Base-by-base conservation (phyloP, 192 early-diverging fungal species). In the Jimgerdemannia flammicorona region DNA sequence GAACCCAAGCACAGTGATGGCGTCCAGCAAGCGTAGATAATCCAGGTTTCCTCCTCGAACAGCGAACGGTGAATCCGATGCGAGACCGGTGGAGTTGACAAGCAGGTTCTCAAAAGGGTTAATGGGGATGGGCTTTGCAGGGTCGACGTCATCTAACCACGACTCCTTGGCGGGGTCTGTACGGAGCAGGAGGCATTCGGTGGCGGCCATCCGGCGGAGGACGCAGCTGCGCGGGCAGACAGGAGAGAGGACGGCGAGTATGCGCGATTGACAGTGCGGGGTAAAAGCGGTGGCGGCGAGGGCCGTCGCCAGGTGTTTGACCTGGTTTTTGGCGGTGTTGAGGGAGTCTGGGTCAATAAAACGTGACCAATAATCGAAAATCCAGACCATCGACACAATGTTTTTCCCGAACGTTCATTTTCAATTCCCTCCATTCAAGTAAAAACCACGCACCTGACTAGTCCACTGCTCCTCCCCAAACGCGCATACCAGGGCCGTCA, bases 161-260 rank as follows among this genome's bases (percentile, higher is more conserved):
- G 49, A 59, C 49, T 14, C 49, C 8, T 29, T 29, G 29, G 29
- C 1, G 29, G 29, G 29, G 29, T 29, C 29, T 29, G 29, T 29
- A 29, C 29, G 0, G 29, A 29, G 29, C 29, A 29, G 29, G 29
- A 59, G 49, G 49, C 49, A 59, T 14, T 59, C 49, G 49, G 49
- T 59, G 8, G 49, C 49, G 49, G 14, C 49, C 49, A 59, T 10
- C 49, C 49, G 49, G 49, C 49, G 49, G 8, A 59, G 49, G 49
- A 59, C 49, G 49, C 49, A 59, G 49, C 49, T 59, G 49, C 49
- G 40, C 71, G 43, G 41, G 18, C 40, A 69, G 19, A 69, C 10
- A 39, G 44, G 72, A 3, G 74, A 70, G 18, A 74, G 66, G 54
- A 65, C 66, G 4, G 66, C 66, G 40, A 74, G 74, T 3, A 74